These are phyloP conservation scores for Rhodotorula mucilaginosa DNA, from an alignment of 1,284 basidiomycete genomes.

Conservation along the genomic window DNA sequence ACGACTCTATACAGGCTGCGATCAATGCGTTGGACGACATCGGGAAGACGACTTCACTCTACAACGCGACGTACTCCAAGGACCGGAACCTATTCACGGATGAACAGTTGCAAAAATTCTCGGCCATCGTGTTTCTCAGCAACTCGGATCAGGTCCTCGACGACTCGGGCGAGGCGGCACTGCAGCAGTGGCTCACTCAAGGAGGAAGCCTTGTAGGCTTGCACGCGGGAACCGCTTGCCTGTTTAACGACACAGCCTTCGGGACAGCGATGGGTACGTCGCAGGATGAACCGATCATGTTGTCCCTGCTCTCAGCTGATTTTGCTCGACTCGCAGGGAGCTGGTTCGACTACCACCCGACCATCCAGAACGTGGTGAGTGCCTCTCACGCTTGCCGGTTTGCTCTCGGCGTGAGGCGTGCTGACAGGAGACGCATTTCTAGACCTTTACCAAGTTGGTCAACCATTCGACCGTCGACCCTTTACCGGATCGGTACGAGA, in stretches of 20 bases:
- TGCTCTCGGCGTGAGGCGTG: too few relatives aligned
- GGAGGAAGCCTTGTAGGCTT: slow-evolving; percentile 30
- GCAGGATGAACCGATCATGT: background rate
- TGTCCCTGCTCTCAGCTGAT: background rate
- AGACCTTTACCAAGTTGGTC: slow-evolving; percentile 35
- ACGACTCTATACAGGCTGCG: slow-evolving; percentile 33
- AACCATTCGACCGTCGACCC: slow-evolving; percentile 32
- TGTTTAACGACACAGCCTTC: slow-evolving; percentile 34
- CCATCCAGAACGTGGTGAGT: slow-evolving; percentile 29
- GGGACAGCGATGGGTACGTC: slow-evolving; percentile 29
- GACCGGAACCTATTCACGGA: slow-evolving; percentile 27
- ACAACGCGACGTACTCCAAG: slow-evolving; percentile 23
- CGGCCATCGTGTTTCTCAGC: slow-evolving; percentile 33
- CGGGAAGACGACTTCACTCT: slow-evolving; percentile 5
- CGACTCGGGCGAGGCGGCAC: slow-evolving; percentile 18
- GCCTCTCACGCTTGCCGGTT: too few relatives aligned
- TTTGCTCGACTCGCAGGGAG: background rate
- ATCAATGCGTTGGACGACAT: slow-evolving; percentile 22
- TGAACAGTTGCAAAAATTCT: slow-evolving; percentile 12
- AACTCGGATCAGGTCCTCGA: slow-evolving; percentile 30
- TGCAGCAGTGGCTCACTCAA: slow-evolving; percentile 25
- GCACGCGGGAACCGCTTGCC: slow-evolving; percentile 36
- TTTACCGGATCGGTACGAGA: slow-evolving; percentile 32
- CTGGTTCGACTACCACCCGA: slow-evolving; percentile 36
- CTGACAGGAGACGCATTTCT: background rate